Base-by-base conservation (phyloP, 495 filamentous ascomycete species). In the Melanomma pulvis-pyrius region DNA sequence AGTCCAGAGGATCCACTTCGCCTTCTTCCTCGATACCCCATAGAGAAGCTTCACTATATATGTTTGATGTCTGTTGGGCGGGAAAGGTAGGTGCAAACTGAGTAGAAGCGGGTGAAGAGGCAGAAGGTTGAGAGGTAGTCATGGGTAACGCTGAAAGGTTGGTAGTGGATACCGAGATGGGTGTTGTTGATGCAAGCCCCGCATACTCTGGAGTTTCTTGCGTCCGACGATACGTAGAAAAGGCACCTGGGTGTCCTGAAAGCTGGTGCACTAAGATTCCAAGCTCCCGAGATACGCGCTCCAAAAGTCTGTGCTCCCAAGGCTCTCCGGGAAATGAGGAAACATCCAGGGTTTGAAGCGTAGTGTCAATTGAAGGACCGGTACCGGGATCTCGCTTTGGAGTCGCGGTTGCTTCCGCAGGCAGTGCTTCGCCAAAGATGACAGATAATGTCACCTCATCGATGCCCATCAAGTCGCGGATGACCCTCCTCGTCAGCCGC, bases 401-500 rank as follows among this genome's bases (percentile, higher is more conserved):
- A 3, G 63, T 69, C 21, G 52, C 81, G 15, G 78, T 79, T 75
- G 65, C 78, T 75, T 89, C 86, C 29, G 82, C 80, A 9, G 89
- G 87, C 29, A 98, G 77, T 12, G 84, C 80, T 77, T 97, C 94
- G 1, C 94, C 94, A 62, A 97, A 92, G 5, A 98, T 85, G 25
- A 97, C 85, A 1, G 88, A 89, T 6, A 98, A 84, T 30, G 93
- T 78, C 36, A 83, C 82, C 63, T 97, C 92, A 66, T 98, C 92
- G 55, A 98, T 91, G 2, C 96, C 92, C 73, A 98, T 88, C 46
- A 98, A 77, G 74, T 96, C 92, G 24, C 85, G 84, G 50, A 98
- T 92, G 19, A 97, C 88, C 71, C 88, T 88, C 54, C 91, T 85
- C 3, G 93, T 96, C 48, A 97, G 86, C 2, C 87, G 84, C 57